A percentile compares a stretch with the other conserved stretches of the same genome.
phyloP scores from a whole-genome alignment of 192 early-diverging fungal genomes.

The Rhizoclosmatium globosum region DNA sequence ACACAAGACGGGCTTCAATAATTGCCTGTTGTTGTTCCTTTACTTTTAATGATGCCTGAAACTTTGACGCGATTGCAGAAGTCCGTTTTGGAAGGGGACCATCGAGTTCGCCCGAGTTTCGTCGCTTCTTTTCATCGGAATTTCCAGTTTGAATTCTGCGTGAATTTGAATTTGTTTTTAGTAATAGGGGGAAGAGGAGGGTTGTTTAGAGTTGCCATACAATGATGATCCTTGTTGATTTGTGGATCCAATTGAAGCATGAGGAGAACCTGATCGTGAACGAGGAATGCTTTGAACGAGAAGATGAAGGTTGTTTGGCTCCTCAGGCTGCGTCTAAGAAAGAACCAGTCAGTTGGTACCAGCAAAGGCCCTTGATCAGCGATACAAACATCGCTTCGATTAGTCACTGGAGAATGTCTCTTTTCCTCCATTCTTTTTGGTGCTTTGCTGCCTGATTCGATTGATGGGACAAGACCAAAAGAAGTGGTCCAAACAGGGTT shows the following conservation, averaged over 20 bases:
- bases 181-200: background rate
- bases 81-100: background rate
- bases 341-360: too few species aligned
- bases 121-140: background rate
- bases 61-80: background rate
- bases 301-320: constrained; percentile 21
- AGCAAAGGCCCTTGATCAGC: too few species aligned
- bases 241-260: background rate
- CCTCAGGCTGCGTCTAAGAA: background rate
- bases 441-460: too few species aligned
- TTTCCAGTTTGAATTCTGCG: background rate
- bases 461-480: too few species aligned
- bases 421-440: too few species aligned
- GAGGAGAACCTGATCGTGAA: background rate
- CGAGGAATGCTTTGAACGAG: constrained; percentile 23
- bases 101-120: background rate
- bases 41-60: background rate
- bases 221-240: background rate
- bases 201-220: background rate
- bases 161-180: background rate
- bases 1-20: constrained; percentile 19
- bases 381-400: too few species aligned
- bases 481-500: too few species aligned
- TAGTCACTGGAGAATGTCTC: too few species aligned
- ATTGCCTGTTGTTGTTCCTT: constrained; percentile 28